These are phyloP conservation scores for Euphorbia lathyris DNA, from an alignment of 345 rosid species.

Conservation along the genomic window DNA sequence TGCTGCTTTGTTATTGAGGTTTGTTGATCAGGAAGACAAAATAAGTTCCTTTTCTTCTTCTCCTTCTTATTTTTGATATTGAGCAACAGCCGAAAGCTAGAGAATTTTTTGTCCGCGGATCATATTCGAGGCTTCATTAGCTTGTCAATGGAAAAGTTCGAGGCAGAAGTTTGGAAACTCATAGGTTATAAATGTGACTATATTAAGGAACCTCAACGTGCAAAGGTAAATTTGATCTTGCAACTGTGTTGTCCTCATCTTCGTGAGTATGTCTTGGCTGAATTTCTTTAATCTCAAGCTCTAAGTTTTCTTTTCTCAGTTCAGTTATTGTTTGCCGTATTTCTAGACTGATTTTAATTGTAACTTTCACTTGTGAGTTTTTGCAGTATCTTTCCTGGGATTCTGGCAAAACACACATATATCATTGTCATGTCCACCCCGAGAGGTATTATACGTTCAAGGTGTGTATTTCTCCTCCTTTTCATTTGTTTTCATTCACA, in stretches of 20 bases:
- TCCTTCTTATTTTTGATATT: background rate
- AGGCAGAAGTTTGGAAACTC: conserved; percentile 42
- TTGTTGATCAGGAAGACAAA: background rate
- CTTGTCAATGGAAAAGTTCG: conserved; percentile 48
- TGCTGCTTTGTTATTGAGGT: background rate
- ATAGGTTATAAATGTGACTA: conserved; percentile 14
- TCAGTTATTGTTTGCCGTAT: background rate
- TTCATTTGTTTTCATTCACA: background rate
- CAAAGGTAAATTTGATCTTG: conserved; percentile 23
- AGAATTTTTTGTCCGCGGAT: conserved; percentile 33
- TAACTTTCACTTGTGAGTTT: background rate
- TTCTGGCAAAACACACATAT: conserved; percentile 42
- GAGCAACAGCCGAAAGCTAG: conserved; percentile 33
- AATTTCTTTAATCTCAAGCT: too few species aligned
- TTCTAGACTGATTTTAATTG: background rate
- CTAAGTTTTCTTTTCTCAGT: background rate
- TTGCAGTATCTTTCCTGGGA: conserved; percentile 51
- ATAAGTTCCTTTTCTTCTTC: background rate
- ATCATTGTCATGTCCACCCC: conserved; percentile 52
- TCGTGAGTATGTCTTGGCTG: too few species aligned
- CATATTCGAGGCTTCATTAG: conserved; percentile 38
- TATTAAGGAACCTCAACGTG: conserved; percentile 28
- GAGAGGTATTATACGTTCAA: conserved; percentile 47
- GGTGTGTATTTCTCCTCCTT: conserved; percentile 32
- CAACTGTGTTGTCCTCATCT: too few species aligned